Evolutionary conservation across 2,329 filamentous ascomycete genomes (phyloP).

Genomic region (Pseudogymnoascus verrucosus): DNA sequence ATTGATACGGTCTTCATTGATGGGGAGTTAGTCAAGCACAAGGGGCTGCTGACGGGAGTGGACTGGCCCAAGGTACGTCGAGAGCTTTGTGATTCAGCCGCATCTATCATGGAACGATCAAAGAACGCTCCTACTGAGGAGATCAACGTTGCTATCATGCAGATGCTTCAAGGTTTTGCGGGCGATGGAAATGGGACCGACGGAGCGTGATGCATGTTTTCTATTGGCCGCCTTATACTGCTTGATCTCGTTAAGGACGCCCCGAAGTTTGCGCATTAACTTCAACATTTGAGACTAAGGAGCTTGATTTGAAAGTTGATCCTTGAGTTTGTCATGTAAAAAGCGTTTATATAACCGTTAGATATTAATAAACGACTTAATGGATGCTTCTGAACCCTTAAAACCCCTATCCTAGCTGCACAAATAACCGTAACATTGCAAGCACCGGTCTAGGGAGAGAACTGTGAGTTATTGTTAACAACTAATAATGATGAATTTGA

Average conservation of each 20-base stretch:
- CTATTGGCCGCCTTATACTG: background rate
- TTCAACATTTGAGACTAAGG: background rate
- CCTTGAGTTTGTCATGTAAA: background rate
- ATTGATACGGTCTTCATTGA: background rate
- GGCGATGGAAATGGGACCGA: too few relatives aligned
- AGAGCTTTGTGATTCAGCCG: background rate
- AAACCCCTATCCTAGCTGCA: too few relatives aligned
- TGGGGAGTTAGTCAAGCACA: background rate
- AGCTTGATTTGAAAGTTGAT: background rate
- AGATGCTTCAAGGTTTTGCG: background rate
- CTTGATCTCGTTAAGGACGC: background rate
- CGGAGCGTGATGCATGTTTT: background rate
- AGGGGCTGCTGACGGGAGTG: background rate
- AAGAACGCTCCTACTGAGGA: background rate
- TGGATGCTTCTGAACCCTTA: background rate
- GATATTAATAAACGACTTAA: background rate
- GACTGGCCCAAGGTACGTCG: constrained; percentile 9
- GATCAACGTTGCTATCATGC: background rate
- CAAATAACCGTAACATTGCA: too few relatives aligned
- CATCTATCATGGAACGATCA: background rate
- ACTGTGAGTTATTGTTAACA: too few relatives aligned
- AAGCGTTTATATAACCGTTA: background rate
- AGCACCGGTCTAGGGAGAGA: too few relatives aligned
- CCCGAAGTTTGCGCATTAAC: background rate
- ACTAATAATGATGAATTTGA: too few relatives aligned